Base-by-base conservation (phyloP, 331 rosid species). In the Malus hybrid region DNA sequence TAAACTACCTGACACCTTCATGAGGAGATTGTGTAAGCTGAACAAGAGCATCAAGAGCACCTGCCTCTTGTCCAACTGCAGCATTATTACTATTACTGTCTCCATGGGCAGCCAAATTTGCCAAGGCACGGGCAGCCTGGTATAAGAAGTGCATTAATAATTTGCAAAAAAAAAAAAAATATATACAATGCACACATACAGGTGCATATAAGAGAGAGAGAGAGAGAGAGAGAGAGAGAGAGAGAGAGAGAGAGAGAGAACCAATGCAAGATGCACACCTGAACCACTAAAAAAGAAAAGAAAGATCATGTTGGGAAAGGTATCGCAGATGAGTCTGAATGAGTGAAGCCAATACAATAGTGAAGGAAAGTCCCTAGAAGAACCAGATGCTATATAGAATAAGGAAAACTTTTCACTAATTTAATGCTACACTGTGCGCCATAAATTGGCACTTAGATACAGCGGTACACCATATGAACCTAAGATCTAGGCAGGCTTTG, bases 81-180 rank as follows among this genome's bases (percentile, higher is more conserved):
- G 99, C 92, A 84, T 95, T 95, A 80, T 95, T 95, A 78, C 88
- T 92, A 78, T 95, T 95, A 83, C 99, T 95, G 80, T 95, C 99
- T 77, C 99, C 99, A 80, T 95, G 99, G 70, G 99, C 99, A 81
- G 99, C 99, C 88, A 95, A 88, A 78, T 95, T 95, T 55, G 99
- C 99, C 91, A 95, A 89, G 42, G 99, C 99, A 34, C 99, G 99
- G 75, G 99, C 98, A 81, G 99, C 99, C 99, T 95, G 82, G 77
- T 77, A 61, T 82, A 70, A 79, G 52, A 39, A 77, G 69, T 33
- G 29, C 52, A 57, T 63, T 52, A 70, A 42, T 34, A 69, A 28
- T 68, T 69, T 65, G 65, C 19, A 32, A 57, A 8, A 55, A 76
- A 29, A 22, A 1, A 36, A 0, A 11, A 33, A 61, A 3, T n/a